phyloP scores from a whole-genome alignment of 305 asterid species.

The Fraxinus greggii region DNA sequence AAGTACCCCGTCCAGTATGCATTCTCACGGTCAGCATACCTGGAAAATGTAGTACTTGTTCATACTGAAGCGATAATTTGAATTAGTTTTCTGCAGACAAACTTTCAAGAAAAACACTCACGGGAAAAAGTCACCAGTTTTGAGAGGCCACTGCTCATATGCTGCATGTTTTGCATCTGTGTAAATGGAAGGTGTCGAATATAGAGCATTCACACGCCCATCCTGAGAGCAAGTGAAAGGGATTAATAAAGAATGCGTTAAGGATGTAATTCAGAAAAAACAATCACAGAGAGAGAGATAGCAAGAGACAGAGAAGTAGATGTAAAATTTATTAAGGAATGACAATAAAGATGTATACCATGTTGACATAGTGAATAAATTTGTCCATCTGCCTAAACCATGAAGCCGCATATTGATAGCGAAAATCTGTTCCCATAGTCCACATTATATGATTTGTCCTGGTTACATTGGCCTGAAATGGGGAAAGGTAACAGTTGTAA shows the following conservation, averaged over 20 bases:
- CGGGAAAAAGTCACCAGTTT: slow-evolving; percentile 93
- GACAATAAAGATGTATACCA: slow-evolving; percentile 40
- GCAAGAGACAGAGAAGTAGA: neutral
- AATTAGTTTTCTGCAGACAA: slow-evolving; percentile 14
- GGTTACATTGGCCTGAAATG: slow-evolving; percentile 66
- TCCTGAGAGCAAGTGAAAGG: slow-evolving; percentile 45
- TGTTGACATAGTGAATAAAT: slow-evolving; percentile 80
- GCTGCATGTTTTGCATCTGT: slow-evolving; percentile 77
- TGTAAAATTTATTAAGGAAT: neutral
- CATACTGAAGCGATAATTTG: slow-evolving; percentile 19
- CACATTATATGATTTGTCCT: slow-evolving; percentile 87
- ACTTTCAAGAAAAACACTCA: slow-evolving; percentile 40
- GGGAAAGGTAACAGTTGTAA: slow-evolving; percentile 12
- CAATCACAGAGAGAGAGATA: neutral
- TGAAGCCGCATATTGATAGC: slow-evolving; percentile 77
- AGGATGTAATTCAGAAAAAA: slow-evolving; percentile 2
- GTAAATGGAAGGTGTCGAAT: slow-evolving; percentile 82
- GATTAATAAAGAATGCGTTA: slow-evolving; percentile 19
- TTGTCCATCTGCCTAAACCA: slow-evolving; percentile 95
- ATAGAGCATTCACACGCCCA: slow-evolving; percentile 87
- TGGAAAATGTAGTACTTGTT: slow-evolving; percentile 27
- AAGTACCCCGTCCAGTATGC: slow-evolving; percentile 94
- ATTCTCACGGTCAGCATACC: slow-evolving; percentile 78
- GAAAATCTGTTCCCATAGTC: slow-evolving; percentile 87
- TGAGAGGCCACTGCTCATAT: slow-evolving; percentile 68